phyloP scores from a whole-genome alignment of 257 asterid genomes.

The Gardenia jasminoides region DNA sequence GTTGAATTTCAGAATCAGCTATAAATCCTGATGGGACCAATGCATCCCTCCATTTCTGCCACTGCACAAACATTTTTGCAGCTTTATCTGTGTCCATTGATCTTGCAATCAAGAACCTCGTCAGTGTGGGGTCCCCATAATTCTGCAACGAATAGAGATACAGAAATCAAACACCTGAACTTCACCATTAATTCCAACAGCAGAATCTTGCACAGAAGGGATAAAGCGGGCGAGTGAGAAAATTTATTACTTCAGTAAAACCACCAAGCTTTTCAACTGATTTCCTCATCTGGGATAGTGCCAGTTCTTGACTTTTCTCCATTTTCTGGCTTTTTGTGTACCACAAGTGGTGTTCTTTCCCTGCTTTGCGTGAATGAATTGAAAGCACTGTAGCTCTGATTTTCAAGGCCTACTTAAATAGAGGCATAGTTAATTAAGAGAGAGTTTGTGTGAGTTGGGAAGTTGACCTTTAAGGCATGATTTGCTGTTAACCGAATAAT shows the following conservation, averaged over 20 bases:
- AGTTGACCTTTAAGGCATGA: too few species aligned
- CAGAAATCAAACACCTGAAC: neutral
- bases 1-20: constrained; percentile 53
- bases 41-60: constrained; percentile 74
- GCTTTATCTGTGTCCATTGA: constrained; percentile 73
- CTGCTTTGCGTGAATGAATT: too few species aligned
- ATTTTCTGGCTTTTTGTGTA: constrained; percentile 13
- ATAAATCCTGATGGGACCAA: constrained; percentile 60
- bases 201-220: neutral
- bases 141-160: constrained; percentile 26
- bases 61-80: constrained; percentile 78
- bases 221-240: neutral
- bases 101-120: constrained; percentile 92
- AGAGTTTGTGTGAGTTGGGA: too few species aligned
- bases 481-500: too few species aligned
- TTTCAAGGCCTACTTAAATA: too few species aligned
- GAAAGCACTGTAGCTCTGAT: too few species aligned
- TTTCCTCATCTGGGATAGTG: constrained; percentile 58
- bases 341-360: neutral
- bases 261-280: constrained; percentile 61
- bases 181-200: neutral
- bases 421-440: too few species aligned
- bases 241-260: constrained; percentile 40
- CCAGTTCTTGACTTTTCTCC: constrained; percentile 38
- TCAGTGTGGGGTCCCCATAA: constrained; percentile 50